These are phyloP conservation scores for Schizonepeta tenuifolia DNA, from an alignment of 257 asterid species.

Conservation along the genomic window DNA sequence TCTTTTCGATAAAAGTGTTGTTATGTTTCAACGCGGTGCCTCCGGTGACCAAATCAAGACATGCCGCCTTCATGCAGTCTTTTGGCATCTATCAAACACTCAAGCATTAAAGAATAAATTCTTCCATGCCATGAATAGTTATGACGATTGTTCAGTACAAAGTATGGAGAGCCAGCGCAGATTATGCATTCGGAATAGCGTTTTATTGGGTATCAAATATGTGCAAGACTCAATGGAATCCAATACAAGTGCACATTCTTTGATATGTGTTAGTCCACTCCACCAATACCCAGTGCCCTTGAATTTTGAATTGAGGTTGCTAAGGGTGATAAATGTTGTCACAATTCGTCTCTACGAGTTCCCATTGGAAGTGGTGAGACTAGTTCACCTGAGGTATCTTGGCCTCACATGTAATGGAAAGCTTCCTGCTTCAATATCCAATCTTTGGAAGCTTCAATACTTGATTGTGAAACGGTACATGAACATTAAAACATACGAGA, in stretches of 20 bases:
- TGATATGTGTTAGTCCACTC: neutral
- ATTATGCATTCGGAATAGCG: neutral
- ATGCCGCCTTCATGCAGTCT: too few relatives aligned
- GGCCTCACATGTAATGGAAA: neutral
- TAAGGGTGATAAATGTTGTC: neutral
- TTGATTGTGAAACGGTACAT: neutral
- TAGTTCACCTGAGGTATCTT: neutral
- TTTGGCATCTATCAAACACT: too few relatives aligned
- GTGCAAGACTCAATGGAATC: neutral
- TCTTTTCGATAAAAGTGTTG: constrained; percentile 14
- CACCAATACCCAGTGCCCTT: neutral
- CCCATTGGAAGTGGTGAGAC: neutral
- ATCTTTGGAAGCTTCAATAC: neutral
- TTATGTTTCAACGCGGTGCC: too few relatives aligned
- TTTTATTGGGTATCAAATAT: neutral
- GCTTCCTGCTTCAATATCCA: neutral
- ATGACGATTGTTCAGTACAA: too few relatives aligned
- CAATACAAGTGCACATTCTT: neutral
- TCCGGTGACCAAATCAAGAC: too few relatives aligned
- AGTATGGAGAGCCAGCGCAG: too few relatives aligned
- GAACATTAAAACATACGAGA: neutral
- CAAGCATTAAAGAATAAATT: too few relatives aligned
- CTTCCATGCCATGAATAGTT: too few relatives aligned
- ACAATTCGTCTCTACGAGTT: neutral
- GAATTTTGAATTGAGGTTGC: neutral